Evolutionary conservation across 306 rosid genomes (phyloP).

Genomic region (Psophocarpus tetragonolobus): DNA sequence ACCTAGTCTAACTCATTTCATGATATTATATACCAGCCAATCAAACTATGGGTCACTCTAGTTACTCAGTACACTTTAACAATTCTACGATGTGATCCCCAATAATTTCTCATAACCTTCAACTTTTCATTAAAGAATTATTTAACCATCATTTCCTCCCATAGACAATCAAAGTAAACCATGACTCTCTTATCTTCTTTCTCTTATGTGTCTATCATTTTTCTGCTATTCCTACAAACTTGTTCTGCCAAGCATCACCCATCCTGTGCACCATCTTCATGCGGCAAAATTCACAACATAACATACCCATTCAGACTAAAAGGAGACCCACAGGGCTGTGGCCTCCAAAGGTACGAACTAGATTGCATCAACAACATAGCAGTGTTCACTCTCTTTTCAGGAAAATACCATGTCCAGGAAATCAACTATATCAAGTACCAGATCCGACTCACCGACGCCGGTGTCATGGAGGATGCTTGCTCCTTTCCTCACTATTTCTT

Average conservation of each 20-base stretch:
- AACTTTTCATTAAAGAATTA: no score
- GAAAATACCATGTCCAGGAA: conserved; percentile 23
- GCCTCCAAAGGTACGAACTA: background rate
- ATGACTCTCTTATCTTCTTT: no score
- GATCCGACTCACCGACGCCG: background rate
- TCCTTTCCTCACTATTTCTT: background rate
- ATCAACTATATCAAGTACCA: background rate
- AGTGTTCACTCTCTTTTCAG: background rate
- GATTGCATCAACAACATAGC: conserved; percentile 37
- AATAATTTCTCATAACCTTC: no score
- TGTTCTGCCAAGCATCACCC: background rate
- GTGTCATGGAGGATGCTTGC: background rate
- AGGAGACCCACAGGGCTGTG: background rate
- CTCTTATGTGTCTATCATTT: background rate
- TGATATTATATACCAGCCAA: no score
- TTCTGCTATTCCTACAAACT: background rate
- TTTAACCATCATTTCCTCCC: no score
- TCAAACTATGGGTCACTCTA: no score
- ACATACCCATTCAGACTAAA: background rate
- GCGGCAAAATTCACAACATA: background rate
- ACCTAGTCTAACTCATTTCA: no score
- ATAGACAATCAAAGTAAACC: no score
- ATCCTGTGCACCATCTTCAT: background rate
- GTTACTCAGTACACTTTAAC: no score
- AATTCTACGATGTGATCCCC: no score